Conservation (phyloP, 148 eudicot species). For the Linanthus parryae region DNA sequence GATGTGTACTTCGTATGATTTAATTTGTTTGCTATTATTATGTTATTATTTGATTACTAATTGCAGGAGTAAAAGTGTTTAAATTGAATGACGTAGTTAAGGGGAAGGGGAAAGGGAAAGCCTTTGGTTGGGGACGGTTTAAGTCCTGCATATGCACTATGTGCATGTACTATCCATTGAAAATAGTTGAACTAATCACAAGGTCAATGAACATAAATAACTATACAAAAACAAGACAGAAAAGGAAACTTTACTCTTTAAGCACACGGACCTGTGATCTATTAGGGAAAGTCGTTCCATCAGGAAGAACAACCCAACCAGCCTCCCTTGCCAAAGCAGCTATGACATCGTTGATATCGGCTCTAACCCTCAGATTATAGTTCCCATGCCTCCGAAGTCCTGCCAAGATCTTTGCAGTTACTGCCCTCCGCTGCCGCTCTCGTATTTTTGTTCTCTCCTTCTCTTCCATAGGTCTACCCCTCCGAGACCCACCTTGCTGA, state of each 20-base stretch:
- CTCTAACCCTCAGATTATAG: conserved; percentile 96
- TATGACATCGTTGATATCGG: conserved; percentile 96
- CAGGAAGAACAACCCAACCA: conserved; percentile 99
- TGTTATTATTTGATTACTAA: too few relatives aligned
- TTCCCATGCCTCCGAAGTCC: conserved; percentile 97
- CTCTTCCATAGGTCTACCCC: conserved; percentile 92
- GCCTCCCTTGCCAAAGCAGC: conserved; percentile 99
- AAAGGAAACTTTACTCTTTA: not conserved
- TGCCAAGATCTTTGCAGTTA: conserved; percentile 88
- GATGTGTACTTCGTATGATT: too few relatives aligned
- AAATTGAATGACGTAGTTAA: too few relatives aligned
- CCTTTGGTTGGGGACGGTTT: too few relatives aligned
- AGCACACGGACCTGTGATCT: conserved; percentile 56
- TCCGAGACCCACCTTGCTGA: conserved; percentile 55
- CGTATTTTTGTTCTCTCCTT: conserved; percentile 95
- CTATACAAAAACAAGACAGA: not conserved
- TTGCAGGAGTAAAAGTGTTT: too few relatives aligned
- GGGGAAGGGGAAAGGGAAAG: too few relatives aligned
- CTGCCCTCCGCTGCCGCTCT: conserved; percentile 95
- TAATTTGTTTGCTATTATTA: too few relatives aligned
- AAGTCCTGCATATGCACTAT: not conserved
- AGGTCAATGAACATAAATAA: not conserved
- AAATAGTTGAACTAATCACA: not conserved
- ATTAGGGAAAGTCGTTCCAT: conserved; percentile 96
- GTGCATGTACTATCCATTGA: not conserved